phyloP scores from a whole-genome alignment of 2,329 filamentous ascomycete genomes.

The Colletotrichum sp. region DNA sequence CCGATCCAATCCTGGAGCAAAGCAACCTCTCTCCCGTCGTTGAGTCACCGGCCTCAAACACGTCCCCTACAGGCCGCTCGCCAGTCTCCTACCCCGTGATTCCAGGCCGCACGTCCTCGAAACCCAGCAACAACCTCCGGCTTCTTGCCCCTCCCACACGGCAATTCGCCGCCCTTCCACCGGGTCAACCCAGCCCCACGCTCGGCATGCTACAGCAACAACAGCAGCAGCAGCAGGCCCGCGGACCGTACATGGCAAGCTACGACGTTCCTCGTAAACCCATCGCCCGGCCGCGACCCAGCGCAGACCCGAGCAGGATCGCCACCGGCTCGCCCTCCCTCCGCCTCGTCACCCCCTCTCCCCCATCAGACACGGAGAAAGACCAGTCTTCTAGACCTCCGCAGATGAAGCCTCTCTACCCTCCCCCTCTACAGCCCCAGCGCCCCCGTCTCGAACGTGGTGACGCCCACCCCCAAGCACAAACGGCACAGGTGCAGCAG shows the following conservation, averaged over 20 bases:
- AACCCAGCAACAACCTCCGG: slow-evolving; percentile 26
- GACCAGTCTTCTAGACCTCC: not conserved
- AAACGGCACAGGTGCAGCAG: slow-evolving; percentile 6
- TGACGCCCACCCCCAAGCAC: slow-evolving; percentile 6
- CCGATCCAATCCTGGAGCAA: slow-evolving; percentile 27
- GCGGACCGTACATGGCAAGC: slow-evolving; percentile 20
- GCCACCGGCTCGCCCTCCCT: slow-evolving; percentile 36
- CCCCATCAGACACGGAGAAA: slow-evolving; percentile 1
- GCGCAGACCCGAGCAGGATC: slow-evolving; percentile 1
- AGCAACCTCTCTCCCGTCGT: slow-evolving; percentile 52
- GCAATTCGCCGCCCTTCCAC: slow-evolving; percentile 36
- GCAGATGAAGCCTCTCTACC: slow-evolving; percentile 18
- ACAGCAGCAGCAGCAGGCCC: slow-evolving; percentile 15
- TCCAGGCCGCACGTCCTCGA: slow-evolving; percentile 22
- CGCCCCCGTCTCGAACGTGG: slow-evolving; percentile 9
- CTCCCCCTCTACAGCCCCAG: slow-evolving; percentile 6
- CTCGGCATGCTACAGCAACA: slow-evolving; percentile 35
- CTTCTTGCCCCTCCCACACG: slow-evolving; percentile 37
- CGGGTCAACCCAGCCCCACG: slow-evolving; percentile 48
- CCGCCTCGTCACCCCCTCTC: slow-evolving; percentile 41
- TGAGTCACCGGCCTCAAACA: slow-evolving; percentile 46
- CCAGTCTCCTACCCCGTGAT: slow-evolving; percentile 38
- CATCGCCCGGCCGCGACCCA: not conserved
- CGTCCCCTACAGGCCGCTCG: slow-evolving; percentile 29
- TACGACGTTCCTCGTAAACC: slow-evolving; percentile 17